A percentile compares a stretch with the other conserved stretches of the same genome.
Evolutionary conservation across 73 alveolate species (phyloP).

Genomic region (Paramecium tetraurelia): DNA sequence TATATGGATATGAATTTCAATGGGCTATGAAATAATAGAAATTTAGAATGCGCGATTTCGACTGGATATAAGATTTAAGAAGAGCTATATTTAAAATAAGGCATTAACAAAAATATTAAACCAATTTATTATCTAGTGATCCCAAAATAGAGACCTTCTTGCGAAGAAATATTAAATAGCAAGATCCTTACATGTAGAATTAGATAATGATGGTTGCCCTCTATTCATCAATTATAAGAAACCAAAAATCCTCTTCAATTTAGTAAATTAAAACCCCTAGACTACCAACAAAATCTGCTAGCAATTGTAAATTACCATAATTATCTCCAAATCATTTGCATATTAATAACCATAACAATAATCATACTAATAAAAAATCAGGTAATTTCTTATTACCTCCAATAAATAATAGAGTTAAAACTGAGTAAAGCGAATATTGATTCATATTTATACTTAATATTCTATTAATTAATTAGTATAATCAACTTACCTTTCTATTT

Average conservation of each 20-base stretch:
- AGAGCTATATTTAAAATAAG: not conserved
- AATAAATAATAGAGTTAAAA: not conserved
- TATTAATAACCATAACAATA: not conserved
- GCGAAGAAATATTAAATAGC: not conserved
- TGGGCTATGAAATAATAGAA: not conserved
- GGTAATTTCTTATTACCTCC: slow-evolving; percentile 4
- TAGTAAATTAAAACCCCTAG: not conserved
- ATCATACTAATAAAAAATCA: not conserved
- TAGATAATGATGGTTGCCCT: slow-evolving; percentile 23
- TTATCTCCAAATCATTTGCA: not conserved
- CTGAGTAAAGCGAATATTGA: not conserved
- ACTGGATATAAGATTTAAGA: not conserved
- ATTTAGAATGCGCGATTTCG: not conserved
- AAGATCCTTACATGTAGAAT: not conserved
- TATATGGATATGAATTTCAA: not conserved
- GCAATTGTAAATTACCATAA: not conserved
- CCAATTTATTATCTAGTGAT: not conserved
- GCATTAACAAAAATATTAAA: not conserved
- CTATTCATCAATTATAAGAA: not conserved
- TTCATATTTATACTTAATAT: not conserved
- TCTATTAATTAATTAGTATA: too few species aligned
- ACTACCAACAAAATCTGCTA: not conserved
- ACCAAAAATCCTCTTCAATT: not conserved
- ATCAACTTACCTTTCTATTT: too few species aligned
- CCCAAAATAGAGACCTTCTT: not conserved